These are phyloP conservation scores for Diaporthe longicolla DNA, from an alignment of 2,329 filamentous ascomycete species.

Conservation along the genomic window DNA sequence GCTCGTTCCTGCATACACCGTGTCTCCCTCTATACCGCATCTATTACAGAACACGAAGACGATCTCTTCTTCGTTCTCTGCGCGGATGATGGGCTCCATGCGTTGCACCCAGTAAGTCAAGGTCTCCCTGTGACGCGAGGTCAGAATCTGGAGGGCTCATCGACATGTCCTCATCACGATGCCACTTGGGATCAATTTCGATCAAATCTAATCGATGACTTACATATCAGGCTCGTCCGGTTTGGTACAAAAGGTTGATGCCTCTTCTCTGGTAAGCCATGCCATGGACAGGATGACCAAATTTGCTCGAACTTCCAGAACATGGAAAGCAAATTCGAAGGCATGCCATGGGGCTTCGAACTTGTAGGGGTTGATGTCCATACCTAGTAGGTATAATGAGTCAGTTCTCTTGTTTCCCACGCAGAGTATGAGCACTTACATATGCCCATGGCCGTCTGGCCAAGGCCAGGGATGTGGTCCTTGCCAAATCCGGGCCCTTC, in stretches of 20 bases:
- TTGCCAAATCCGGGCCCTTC: conserved; percentile 57
- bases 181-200: no score
- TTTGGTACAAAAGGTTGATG: conserved; percentile 58
- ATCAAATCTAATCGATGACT: background rate
- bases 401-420: background rate
- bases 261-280: conserved; percentile 76
- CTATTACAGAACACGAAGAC: conserved; percentile 81
- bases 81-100: conserved; percentile 74
- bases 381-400: conserved; percentile 55
- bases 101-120: conserved; percentile 82
- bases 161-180: background rate
- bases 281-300: conserved; percentile 83
- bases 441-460: conserved; percentile 70
- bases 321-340: conserved; percentile 69
- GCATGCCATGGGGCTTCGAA: conserved; percentile 65
- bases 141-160: background rate
- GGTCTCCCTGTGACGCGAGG: conserved; percentile 62
- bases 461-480: conserved; percentile 60
- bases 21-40: conserved; percentile 75
- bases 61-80: conserved; percentile 68
- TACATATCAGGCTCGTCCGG: conserved; percentile 74
- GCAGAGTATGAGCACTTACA: conserved; percentile 57
- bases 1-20: conserved; percentile 81
- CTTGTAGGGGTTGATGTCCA: conserved; percentile 73
- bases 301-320: conserved; percentile 69